phyloP scores from a whole-genome alignment of 768 basidiomycete genomes.

The Ephemerocybe angulata region DNA sequence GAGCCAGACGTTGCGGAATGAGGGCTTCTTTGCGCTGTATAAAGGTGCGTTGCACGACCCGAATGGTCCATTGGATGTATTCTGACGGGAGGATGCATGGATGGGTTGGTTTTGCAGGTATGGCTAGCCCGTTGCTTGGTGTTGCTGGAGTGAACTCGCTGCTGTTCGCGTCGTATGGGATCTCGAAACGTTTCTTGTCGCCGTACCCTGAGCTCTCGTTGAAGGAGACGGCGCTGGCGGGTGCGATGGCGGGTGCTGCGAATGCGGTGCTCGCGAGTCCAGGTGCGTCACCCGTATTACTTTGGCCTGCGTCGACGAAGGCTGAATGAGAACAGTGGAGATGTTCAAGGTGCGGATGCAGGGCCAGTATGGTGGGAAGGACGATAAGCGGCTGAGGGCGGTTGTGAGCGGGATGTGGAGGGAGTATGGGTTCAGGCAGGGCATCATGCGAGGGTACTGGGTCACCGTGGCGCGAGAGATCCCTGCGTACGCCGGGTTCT shows the following conservation, averaged over 20 bases:
- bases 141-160: constrained; percentile 96
- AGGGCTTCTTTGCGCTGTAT: constrained; percentile 91
- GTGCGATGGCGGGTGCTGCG: constrained; percentile 87
- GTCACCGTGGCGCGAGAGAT: constrained; percentile 93
- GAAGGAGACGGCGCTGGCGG: constrained; percentile 76
- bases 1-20: constrained; percentile 73
- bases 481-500: constrained; percentile 94
- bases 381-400: constrained; percentile 72
- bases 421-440: constrained; percentile 80
- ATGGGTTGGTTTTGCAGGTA: too few species aligned
- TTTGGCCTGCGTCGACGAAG: neutral
- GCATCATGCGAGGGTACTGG: constrained; percentile 98
- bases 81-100: too few species aligned
- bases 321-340: constrained; percentile 54
- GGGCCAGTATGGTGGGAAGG: constrained; percentile 81
- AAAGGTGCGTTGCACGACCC: constrained; percentile 66
- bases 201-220: constrained; percentile 85
- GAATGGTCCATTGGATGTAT: too few species aligned
- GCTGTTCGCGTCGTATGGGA: constrained; percentile 87
- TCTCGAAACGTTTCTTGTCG: constrained; percentile 76
- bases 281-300: constrained; percentile 37
- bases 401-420: constrained; percentile 82
- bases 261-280: constrained; percentile 92
- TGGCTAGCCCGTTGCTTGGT: constrained; percentile 87
- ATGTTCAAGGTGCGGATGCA: constrained; percentile 99